Conservation (phyloP, 2,329 filamentous ascomycete genomes). For the Beauveria australis region DNA sequence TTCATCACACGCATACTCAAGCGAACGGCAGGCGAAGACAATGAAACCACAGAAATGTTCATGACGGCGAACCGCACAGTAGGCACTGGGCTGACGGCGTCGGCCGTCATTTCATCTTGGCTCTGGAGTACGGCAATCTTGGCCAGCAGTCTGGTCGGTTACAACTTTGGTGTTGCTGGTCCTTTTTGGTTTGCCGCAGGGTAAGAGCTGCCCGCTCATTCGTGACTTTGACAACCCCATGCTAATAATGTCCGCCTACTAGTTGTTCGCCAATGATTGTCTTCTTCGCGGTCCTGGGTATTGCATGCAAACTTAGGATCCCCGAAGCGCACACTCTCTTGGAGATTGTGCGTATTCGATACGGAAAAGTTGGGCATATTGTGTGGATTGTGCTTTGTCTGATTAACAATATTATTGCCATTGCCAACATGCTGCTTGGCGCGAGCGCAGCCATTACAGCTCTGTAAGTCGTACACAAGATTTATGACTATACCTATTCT, state of each 20-base stretch:
- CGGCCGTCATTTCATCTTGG: conserved; percentile 47
- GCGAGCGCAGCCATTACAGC: conserved; percentile 27
- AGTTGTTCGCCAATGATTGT: conserved; percentile 46
- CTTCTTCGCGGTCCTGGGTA: conserved; percentile 43
- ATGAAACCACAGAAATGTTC: conserved; percentile 46
- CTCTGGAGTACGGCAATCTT: conserved; percentile 46
- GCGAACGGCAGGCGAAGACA: conserved; percentile 41
- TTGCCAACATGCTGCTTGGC: conserved; percentile 43
- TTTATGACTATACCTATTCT: too few relatives aligned
- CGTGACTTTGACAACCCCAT: neutral
- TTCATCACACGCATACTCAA: conserved; percentile 38
- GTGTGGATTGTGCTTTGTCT: conserved; percentile 44
- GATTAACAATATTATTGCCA: conserved; percentile 45
- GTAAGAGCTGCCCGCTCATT: conserved; percentile 12
- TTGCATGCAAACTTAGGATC: conserved; percentile 43
- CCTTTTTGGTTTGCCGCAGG: conserved; percentile 52
- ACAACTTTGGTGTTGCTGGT: conserved; percentile 45
- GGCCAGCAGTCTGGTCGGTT: conserved; percentile 41
- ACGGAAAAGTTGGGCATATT: conserved; percentile 38
- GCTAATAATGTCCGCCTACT: neutral
- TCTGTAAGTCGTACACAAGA: conserved; percentile 18
- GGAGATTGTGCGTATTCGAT: conserved; percentile 44
- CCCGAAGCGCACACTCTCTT: conserved; percentile 46
- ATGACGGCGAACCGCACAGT: conserved; percentile 46
- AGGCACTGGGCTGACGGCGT: conserved; percentile 42